Base-by-base conservation (phyloP, 108 stramenopile species). In the Aureococcus anophagefferens region DNA sequence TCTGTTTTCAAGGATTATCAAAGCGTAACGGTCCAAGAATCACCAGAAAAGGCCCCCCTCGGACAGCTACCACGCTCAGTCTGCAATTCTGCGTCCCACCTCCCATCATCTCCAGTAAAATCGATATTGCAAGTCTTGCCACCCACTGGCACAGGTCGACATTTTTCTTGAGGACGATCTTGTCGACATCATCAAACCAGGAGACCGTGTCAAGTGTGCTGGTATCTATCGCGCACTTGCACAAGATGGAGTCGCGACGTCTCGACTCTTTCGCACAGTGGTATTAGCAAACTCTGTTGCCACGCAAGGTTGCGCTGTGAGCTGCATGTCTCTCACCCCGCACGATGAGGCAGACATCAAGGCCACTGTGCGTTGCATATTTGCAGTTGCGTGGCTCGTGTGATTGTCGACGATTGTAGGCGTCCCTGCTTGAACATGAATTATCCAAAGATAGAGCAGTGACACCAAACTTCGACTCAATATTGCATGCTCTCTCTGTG, bases 1-100 rank as follows among this genome's bases (percentile, higher is more conserved):
- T 86, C 85, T n/a, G 77, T 74, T 44, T 99, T 86, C 88, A 96
- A 97, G 73, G 96, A 99, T 73, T 91, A 96, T 78, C 96, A 98
- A 84, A 92, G 92, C 11, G 82, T 98, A 30, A 92, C 92, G 0
- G 70, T 95, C 30, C 96, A 99, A 81, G 98, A 99, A 81, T 90
- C 91, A 90, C 90, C 91, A 18, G 97, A 96, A 83, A 78, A 89
- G 29, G 95, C 98, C 0, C 96, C 96, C 33, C 94, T 98, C 86
- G 98, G 98, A 62, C 97, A 99, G 82, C 81, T 99, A 33, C 98
- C 98, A 18, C 87, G 98, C 28, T 90, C 89, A 7, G 88, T 44
- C 40, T 44, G 13, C 13, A 44, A 11, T 13, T n/a, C n/a, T n/a
- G n/a, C n/a, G n/a, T n/a, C n/a, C n/a, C n/a, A n/a, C n/a, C n/a